A percentile compares a stretch with the other conserved stretches of the same genome.
Evolutionary conservation across 2,329 filamentous ascomycete genomes (phyloP).

Genomic region (Fusarium cicatricum): DNA sequence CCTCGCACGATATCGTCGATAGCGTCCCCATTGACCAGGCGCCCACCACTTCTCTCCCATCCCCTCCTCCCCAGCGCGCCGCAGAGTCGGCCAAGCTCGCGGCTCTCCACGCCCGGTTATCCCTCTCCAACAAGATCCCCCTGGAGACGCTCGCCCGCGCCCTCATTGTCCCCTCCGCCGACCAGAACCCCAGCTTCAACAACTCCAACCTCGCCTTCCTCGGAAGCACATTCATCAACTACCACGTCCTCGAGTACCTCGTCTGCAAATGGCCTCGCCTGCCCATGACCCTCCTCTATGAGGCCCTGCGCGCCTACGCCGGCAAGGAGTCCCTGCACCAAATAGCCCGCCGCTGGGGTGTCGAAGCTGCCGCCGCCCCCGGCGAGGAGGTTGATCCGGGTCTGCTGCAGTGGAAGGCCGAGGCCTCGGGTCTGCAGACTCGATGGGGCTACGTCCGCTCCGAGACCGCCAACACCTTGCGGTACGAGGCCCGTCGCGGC

Average conservation of each 20-base stretch:
- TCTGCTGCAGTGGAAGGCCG: constrained; percentile 78
- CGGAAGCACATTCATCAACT: constrained; percentile 83
- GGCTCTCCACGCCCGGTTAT: constrained; percentile 88
- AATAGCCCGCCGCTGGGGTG: constrained; percentile 87
- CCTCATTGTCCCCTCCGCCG: constrained; percentile 86
- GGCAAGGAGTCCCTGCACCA: constrained; percentile 77
- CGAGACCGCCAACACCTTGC: constrained; percentile 55
- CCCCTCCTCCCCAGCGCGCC: constrained; percentile 74
- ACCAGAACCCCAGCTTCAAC: constrained; percentile 82
- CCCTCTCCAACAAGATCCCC: constrained; percentile 82
- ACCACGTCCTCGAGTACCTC: constrained; percentile 89
- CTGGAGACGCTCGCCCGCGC: constrained; percentile 85
- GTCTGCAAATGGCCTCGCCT: constrained; percentile 90
- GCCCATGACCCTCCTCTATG: constrained; percentile 86
- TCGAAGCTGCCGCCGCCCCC: constrained; percentile 85
- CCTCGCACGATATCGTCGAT: constrained; percentile 36
- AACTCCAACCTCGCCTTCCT: constrained; percentile 84
- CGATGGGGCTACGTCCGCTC: constrained; percentile 62
- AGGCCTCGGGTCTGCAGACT: constrained; percentile 54
- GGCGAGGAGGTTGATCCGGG: constrained; percentile 93
- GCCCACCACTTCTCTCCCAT: constrained; percentile 61
- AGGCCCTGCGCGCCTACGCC: constrained; percentile 84
- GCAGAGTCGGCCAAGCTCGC: constrained; percentile 85
- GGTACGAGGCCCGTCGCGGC: constrained; percentile 66
- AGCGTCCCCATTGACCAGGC: constrained; percentile 28